phyloP scores from a whole-genome alignment of 495 filamentous ascomycete species.

The Neohortaea acidophila region DNA sequence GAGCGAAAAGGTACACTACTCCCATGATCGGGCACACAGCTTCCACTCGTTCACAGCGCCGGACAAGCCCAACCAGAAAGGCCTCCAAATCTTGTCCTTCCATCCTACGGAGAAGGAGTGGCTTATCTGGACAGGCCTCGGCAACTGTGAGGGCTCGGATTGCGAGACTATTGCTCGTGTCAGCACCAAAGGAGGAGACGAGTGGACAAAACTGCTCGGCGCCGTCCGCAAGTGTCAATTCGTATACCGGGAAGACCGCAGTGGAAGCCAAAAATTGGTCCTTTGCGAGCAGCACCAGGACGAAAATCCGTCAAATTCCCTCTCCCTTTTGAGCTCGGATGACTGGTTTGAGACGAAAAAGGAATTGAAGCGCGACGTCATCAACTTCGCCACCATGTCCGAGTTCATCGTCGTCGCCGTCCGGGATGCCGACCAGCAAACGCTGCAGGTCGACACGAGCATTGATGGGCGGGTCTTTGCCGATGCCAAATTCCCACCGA shows the following conservation, averaged over 20 bases:
- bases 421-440: slow-evolving; percentile 46
- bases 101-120: slow-evolving; percentile 70
- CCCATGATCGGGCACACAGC: slow-evolving; percentile 53
- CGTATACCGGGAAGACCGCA: slow-evolving; percentile 44
- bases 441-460: slow-evolving; percentile 62
- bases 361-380: slow-evolving; percentile 49
- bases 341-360: slow-evolving; percentile 53
- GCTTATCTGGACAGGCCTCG: slow-evolving; percentile 75
- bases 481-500: slow-evolving; percentile 66
- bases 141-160: slow-evolving; percentile 34
- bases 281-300: slow-evolving; percentile 63
- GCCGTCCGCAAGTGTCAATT: slow-evolving; percentile 71
- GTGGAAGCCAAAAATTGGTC: slow-evolving; percentile 49
- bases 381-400: slow-evolving; percentile 78
- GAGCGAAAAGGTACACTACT: slow-evolving; percentile 54
- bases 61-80: slow-evolving; percentile 31
- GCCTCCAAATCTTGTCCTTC: slow-evolving; percentile 47
- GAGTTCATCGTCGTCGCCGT: slow-evolving; percentile 89
- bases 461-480: slow-evolving; percentile 72
- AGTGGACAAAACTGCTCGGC: slow-evolving; percentile 53
- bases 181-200: slow-evolving; percentile 56
- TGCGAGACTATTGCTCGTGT: slow-evolving; percentile 61
- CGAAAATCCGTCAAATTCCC: slow-evolving; percentile 42
- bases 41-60: slow-evolving; percentile 54
- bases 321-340: slow-evolving; percentile 55